Evolutionary conservation across 192 early-diverging fungal genomes (phyloP), one percentile per base, ranked within the genome.

Genomic region (Coemansia sp.): DNA sequence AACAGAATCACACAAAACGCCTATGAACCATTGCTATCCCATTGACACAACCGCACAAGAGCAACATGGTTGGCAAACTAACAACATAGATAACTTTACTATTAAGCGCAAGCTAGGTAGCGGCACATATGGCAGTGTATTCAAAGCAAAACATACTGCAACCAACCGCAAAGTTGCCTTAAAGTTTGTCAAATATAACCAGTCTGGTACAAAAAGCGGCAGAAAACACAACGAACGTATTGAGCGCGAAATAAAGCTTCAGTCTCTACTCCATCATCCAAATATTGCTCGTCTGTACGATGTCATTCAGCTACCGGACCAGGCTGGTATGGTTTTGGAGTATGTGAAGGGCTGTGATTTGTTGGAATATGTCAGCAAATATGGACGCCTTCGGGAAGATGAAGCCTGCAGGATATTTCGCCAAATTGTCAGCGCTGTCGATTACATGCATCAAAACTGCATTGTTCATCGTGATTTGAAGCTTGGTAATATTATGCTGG

Each of bases 241-340:
- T 31, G 88, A 93, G 33, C 86, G 95, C 21, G 91, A 93, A 67
- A 86, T 90, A 50, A 78, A 76, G 27, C 86, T 95, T 39, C 85
- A 95, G 72, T 91, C 94, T 59, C 84, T 93, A 39, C 85, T 97
- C 2, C 82, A 94, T 59, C 95, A 97, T 62, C 92, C 91, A 22
- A 89, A 94, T 68, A 93, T 97, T 72, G 91, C 94, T 61, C 87
- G 89, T 64, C 82, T 96, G 14, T 87, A 91, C 63, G 93, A 96
- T 58, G 89, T 92, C 1, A 83, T 90, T n/a, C 91, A 94, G 58
- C 90, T 88, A 4, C 76, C 86, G 21, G 88, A 92, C 54, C 86
- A 86, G 32, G 87, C 92, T 21, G 89, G 89, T 64, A 84, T 96
- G 32, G 84, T 94, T 58, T 88, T 94, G 90, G 94, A 94, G 74